A percentile compares a stretch with the other conserved stretches of the same genome.
Conservation (phyloP, 768 basidiomycete species). For the Coprinellus aureogranulatus region DNA sequence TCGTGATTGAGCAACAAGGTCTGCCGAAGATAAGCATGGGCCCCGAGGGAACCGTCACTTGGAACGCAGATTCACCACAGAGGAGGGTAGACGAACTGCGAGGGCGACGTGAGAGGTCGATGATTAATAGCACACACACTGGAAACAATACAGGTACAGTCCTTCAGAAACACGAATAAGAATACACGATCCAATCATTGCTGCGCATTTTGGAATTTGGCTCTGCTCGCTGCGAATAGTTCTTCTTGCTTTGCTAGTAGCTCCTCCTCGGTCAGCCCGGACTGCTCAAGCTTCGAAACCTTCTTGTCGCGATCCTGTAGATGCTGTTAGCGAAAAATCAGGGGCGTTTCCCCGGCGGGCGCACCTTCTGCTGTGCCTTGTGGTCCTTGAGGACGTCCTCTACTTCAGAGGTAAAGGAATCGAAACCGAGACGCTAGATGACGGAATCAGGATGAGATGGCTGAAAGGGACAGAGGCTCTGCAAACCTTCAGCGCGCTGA, state of each 20-base stretch:
- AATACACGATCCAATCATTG: constrained; percentile 33
- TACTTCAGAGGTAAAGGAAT: constrained; percentile 85
- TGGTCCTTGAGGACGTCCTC: constrained; percentile 93
- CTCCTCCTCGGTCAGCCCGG: constrained; percentile 89
- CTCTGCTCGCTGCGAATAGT: constrained; percentile 89
- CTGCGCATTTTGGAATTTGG: constrained; percentile 67
- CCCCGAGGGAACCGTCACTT: constrained; percentile 33
- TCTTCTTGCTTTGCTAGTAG: constrained; percentile 83
- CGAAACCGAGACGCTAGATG: constrained; percentile 83
- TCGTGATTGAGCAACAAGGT: constrained; percentile 77
- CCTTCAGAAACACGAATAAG: constrained; percentile 16
- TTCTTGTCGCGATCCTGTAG: constrained; percentile 86
- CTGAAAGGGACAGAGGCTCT: background rate
- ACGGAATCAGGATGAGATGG: constrained; percentile 4
- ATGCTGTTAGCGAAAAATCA: constrained; percentile 12
- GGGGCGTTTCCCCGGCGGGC: constrained; percentile 17
- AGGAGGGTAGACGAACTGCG: constrained; percentile 55
- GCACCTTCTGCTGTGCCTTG: constrained; percentile 91
- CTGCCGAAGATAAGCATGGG: constrained; percentile 52
- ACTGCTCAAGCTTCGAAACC: constrained; percentile 82
- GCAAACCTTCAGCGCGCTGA: constrained; percentile 81
- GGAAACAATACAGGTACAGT: constrained; percentile 30
- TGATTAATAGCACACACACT: constrained; percentile 37
- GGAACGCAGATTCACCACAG: constrained; percentile 72
- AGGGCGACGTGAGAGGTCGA: constrained; percentile 30